Evolutionary conservation across 805 yeast species (phyloP), one percentile per base, ranked within the genome.

Genomic region (Nakazawaea sp.): DNA sequence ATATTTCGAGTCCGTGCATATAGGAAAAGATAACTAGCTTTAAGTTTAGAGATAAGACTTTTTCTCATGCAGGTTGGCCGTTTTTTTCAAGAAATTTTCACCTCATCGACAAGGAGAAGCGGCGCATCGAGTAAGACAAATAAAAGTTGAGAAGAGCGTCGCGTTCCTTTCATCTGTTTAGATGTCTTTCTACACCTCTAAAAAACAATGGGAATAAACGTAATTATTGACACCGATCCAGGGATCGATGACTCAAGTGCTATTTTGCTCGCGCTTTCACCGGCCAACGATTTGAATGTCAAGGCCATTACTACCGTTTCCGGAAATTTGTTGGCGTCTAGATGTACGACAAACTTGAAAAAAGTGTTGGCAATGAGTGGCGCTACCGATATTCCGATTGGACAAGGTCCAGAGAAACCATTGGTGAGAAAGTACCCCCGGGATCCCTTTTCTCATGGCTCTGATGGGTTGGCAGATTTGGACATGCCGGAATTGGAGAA

Each of bases 161-260:
- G n/a, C n/a, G n/a, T n/a, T n/a, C n/a, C n/a, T n/a, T n/a, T n/a
- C n/a, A n/a, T n/a, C n/a, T n/a, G n/a, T n/a, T n/a, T n/a, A n/a
- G n/a, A n/a, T n/a, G n/a, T n/a, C n/a, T n/a, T n/a, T n/a, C n/a
- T n/a, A n/a, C n/a, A n/a, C n/a, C 21, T n/a, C 11, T 25, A 29
- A 24, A 29, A 32, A 27, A 21, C 38, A 38, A 20, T 25, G 24
- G 12, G n/a, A 6, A 16, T 6, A 13, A 49, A 49, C 24, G 51
- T 45, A 7, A 41, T 50, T 20, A 50, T 51, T n/a, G 55, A 51
- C 30, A 47, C 52, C 37, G 55, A 51, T 32, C 55, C 54, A 12
- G 55, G 55, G 13, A 51, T 50, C 35, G 54, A 51, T 36, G 55
- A 51, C 35, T 49, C 54, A 7, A 32, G 49, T 4, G 55, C 55